Evolutionary conservation across 2,329 filamentous ascomycete genomes (phyloP).

Genomic region (Cryphonectria parasitica): DNA sequence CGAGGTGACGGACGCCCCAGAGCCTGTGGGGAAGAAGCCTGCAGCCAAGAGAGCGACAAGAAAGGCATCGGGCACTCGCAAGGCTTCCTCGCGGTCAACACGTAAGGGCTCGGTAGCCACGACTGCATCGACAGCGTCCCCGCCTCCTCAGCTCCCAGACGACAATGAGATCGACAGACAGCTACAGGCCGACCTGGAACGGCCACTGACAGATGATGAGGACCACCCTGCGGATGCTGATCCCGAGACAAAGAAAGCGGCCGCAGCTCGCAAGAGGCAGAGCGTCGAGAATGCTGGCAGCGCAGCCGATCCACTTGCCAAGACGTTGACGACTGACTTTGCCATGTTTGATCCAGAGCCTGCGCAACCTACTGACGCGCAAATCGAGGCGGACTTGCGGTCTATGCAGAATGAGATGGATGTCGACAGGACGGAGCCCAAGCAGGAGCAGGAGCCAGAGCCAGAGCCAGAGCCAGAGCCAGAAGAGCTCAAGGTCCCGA

Average conservation of each 20-base stretch:
- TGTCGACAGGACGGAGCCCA: conserved; percentile 34
- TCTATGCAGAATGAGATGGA: conserved; percentile 56
- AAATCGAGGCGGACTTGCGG: conserved; percentile 55
- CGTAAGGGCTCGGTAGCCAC: conserved; percentile 48
- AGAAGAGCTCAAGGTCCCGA: conserved; percentile 51
- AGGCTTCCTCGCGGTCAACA: conserved; percentile 44
- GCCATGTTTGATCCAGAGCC: conserved; percentile 58
- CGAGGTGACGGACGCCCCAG: conserved; percentile 44
- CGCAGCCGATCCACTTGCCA: conserved; percentile 25
- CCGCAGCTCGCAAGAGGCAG: conserved; percentile 35
- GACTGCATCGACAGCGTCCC: conserved; percentile 46
- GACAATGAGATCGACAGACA: conserved; percentile 70
- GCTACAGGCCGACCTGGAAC: conserved; percentile 67
- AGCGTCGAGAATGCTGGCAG: conserved; percentile 34
- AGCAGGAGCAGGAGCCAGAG: conserved; percentile 35
- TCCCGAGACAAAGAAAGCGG: conserved; percentile 48
- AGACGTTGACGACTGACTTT: conserved; percentile 42
- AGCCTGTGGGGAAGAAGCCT: conserved; percentile 37
- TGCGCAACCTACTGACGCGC: conserved; percentile 49
- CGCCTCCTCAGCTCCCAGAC: conserved; percentile 51
- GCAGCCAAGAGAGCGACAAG: conserved; percentile 48
- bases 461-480: conserved; percentile 31
- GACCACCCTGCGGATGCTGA: conserved; percentile 46
- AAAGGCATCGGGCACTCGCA: conserved; percentile 47
- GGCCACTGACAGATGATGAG: conserved; percentile 58